These are phyloP conservation scores for Apophysomyces elegans DNA, from an alignment of 371 early-diverging fungal species.

Conservation along the genomic window DNA sequence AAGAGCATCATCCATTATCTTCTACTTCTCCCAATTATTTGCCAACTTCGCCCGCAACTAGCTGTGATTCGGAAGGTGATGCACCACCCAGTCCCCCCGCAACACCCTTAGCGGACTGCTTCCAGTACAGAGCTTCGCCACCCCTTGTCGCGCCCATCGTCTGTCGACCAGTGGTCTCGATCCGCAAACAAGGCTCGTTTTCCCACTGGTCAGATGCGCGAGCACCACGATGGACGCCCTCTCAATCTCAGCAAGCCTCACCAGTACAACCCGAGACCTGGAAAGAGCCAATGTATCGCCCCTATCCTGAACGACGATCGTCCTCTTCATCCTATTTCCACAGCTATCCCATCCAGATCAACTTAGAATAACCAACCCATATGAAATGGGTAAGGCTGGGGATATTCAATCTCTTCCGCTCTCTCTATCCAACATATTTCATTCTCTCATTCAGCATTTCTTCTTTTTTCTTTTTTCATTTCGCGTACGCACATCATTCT, in stretches of 20 bases:
- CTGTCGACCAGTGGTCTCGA: constrained; percentile 16
- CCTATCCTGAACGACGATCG: constrained; percentile 2
- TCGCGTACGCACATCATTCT: constrained; percentile 4
- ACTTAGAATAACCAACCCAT: not conserved
- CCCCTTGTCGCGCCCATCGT: constrained; percentile 26
- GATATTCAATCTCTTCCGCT: not conserved
- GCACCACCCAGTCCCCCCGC: constrained; percentile 34
- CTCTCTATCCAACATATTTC: not conserved
- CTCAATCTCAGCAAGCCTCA: not conserved
- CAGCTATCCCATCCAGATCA: constrained; percentile 5
- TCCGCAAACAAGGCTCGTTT: constrained; percentile 1
- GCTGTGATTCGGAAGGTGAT: constrained; percentile 38
- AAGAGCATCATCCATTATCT: no score
- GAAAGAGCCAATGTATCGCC: constrained; percentile 6
- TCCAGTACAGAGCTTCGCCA: constrained; percentile 20
- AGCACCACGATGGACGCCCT: constrained; percentile 5
- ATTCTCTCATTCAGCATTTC: constrained; percentile 9
- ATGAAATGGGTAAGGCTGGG: not conserved
- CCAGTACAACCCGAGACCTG: constrained; percentile 8
- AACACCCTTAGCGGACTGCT: constrained; percentile 19
- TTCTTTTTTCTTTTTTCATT: not conserved
- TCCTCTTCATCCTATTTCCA: not conserved
- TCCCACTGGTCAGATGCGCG: constrained; percentile 2
- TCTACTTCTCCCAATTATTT: not conserved
- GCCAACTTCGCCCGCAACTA: constrained; percentile 25